Percentiles rank a stretch among this genome's conserved stretches.
Evolutionary conservation across 768 basidiomycete species (phyloP).

Genomic region (Suillus lakei): DNA sequence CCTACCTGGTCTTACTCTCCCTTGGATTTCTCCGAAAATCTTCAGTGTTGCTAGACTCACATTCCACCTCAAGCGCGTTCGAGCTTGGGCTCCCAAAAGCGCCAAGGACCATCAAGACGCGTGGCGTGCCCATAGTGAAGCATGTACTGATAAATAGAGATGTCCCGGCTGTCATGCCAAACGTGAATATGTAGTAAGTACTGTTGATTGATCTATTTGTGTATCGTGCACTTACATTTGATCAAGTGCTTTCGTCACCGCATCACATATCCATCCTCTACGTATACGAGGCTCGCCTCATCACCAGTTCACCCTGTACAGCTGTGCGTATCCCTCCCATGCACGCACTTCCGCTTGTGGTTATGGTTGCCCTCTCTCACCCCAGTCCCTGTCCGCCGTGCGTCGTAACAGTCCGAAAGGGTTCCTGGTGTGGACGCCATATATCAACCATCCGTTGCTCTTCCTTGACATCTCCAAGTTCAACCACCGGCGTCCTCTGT

Average conservation of each 20-base stretch:
- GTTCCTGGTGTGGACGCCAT: slow-evolving; percentile 77
- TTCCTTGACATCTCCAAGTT: slow-evolving; percentile 13
- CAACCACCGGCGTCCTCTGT: slow-evolving; percentile 35
- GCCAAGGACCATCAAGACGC: slow-evolving; percentile 74
- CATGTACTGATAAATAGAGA: slow-evolving; percentile 80
- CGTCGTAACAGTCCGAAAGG: slow-evolving; percentile 69
- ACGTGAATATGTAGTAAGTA: slow-evolving; percentile 61
- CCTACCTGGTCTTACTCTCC: slow-evolving; percentile 90
- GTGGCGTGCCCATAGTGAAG: slow-evolving; percentile 72
- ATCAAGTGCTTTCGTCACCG: slow-evolving; percentile 84
- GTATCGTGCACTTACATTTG: slow-evolving; percentile 17
- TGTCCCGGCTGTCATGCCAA: slow-evolving; percentile 93
- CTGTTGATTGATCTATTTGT: slow-evolving; percentile 48
- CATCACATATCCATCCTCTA: slow-evolving; percentile 68
- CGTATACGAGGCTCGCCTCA: no score
- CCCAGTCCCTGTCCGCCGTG: slow-evolving; percentile 98
- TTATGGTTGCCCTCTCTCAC: slow-evolving; percentile 85
- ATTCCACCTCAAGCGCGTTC: slow-evolving; percentile 90
- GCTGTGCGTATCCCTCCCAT: slow-evolving; percentile 70
- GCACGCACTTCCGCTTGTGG: slow-evolving; percentile 55
- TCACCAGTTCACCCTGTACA: slow-evolving; percentile 80
- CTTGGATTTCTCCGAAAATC: slow-evolving; percentile 31
- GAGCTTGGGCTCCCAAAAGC: slow-evolving; percentile 85
- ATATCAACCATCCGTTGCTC: slow-evolving; percentile 65
- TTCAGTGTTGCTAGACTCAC: slow-evolving; percentile 87